Conservation (phyloP, 169 alveolate species). For the Plasmodium knowlesi region DNA sequence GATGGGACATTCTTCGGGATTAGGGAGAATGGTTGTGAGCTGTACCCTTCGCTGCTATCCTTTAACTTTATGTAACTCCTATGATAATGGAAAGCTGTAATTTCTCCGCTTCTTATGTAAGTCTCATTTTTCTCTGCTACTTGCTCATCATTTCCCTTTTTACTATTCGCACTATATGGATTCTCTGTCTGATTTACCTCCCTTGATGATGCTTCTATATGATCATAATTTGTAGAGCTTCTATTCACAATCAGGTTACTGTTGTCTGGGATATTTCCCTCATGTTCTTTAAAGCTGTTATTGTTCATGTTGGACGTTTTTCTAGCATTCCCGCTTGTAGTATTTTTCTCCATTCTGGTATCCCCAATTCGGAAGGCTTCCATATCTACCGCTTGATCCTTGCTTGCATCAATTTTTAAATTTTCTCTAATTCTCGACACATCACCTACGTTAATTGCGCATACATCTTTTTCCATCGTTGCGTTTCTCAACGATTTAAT, state of each 20-base stretch:
- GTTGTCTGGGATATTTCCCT: too few species aligned
- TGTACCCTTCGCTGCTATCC: slow-evolving; percentile 53
- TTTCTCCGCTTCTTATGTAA: slow-evolving; percentile 74
- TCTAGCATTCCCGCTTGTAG: background rate
- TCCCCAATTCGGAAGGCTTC: background rate
- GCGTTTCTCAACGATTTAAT: slow-evolving; percentile 7
- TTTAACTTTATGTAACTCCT: slow-evolving; percentile 72
- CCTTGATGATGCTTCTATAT: background rate
- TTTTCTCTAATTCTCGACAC: background rate
- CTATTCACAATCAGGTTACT: background rate
- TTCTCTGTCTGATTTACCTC: background rate
- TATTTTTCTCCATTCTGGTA: background rate
- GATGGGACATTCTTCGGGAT: slow-evolving; percentile 84
- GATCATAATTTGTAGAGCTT: background rate
- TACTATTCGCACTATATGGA: background rate
- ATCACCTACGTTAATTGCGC: slow-evolving; percentile 1
- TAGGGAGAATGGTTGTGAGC: slow-evolving; percentile 81
- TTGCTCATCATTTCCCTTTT: background rate
- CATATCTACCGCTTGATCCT: background rate
- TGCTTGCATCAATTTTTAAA: background rate
- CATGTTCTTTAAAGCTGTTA: background rate
- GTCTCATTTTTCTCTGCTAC: slow-evolving; percentile 20
- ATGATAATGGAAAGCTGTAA: slow-evolving; percentile 73
- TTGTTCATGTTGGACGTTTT: background rate
- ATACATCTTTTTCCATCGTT: slow-evolving; percentile 9